A percentile compares a stretch with the other conserved stretches of the same genome.
These are phyloP conservation scores for Pleurotus pulmonarius DNA, from an alignment of 768 basidiomycete genomes.

Conservation along the genomic window DNA sequence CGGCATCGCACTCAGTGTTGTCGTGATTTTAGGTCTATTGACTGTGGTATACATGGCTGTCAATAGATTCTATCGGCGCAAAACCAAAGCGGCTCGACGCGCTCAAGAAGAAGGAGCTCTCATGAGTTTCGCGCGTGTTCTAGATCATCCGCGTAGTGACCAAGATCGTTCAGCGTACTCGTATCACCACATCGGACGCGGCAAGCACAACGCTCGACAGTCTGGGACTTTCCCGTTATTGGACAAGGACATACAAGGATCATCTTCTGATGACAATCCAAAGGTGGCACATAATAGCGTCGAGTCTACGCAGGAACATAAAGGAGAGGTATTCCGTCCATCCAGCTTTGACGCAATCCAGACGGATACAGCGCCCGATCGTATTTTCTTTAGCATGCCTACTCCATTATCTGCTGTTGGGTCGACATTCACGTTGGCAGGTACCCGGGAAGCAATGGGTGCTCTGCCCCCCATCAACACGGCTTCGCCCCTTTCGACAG, in stretches of 20 bases:
- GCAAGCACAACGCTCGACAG: neutral
- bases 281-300: neutral
- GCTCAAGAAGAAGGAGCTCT: neutral
- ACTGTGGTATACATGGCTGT: neutral
- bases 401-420: neutral
- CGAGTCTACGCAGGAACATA: neutral
- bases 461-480: neutral
- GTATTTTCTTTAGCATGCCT: neutral
- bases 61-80: neutral
- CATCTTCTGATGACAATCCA: neutral
- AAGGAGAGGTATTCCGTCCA: neutral
- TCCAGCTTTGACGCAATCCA: neutral
- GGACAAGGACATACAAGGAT: neutral
- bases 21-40: neutral
- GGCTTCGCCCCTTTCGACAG: neutral
- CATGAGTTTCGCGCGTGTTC: neutral
- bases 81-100: neutral
- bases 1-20: neutral
- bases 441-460: neutral
- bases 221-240: neutral
- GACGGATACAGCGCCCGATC: neutral
- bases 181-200: neutral
- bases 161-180: neutral
- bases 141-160: neutral
- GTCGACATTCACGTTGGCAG: constrained; percentile 2